These are phyloP conservation scores for Kwoniella pini DNA, from an alignment of 768 basidiomycete species.

Conservation along the genomic window DNA sequence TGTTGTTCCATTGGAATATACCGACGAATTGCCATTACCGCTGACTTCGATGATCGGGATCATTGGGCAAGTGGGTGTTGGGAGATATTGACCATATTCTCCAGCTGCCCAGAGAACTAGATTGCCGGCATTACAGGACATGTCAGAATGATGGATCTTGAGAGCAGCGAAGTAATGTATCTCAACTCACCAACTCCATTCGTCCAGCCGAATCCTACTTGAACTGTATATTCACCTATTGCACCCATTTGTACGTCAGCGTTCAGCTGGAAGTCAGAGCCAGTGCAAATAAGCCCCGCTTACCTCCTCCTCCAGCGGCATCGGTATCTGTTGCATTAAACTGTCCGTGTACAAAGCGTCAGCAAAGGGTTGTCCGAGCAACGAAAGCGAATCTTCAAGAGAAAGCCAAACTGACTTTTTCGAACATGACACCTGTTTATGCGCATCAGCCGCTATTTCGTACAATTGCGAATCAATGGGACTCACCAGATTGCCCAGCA, in stretches of 20 bases:
- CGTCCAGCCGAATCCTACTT: conserved; percentile 59
- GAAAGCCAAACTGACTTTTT: background rate
- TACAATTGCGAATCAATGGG: background rate
- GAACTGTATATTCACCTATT: conserved; percentile 69
- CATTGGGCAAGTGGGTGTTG: conserved; percentile 48
- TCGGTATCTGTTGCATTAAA: conserved; percentile 73
- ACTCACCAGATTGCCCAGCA: conserved; percentile 26
- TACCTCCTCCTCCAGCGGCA: conserved; percentile 53
- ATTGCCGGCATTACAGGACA: no score
- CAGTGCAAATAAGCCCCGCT: background rate
- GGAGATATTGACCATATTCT: conserved; percentile 52
- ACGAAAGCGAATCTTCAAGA: no score
- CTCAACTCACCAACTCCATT: conserved; percentile 50
- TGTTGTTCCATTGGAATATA: conserved; percentile 17
- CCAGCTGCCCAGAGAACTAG: conserved; percentile 48
- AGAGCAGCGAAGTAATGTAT: background rate
- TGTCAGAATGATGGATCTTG: no score
- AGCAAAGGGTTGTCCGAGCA: no score
- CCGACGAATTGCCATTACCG: conserved; percentile 27
- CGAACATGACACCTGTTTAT: background rate
- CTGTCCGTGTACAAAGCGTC: no score
- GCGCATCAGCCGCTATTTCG: background rate
- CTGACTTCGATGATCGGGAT: conserved; percentile 45
- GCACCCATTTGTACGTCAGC: no score
- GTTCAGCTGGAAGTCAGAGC: no score